Evolutionary conservation across 2,329 filamentous ascomycete species (phyloP).

Genomic region (Phyllosticta paracitricarpa): DNA sequence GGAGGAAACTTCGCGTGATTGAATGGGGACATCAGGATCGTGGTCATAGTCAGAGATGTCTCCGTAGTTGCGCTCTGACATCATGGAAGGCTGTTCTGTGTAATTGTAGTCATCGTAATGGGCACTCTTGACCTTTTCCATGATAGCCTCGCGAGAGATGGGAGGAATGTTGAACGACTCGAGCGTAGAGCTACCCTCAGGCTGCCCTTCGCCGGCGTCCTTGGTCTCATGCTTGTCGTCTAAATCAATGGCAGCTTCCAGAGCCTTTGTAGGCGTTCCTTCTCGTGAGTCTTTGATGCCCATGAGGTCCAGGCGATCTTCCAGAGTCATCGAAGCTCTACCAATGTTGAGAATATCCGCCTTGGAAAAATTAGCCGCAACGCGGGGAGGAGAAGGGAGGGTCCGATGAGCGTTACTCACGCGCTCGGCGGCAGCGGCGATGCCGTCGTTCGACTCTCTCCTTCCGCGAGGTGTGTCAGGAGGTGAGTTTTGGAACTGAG

Average conservation of each 20-base stretch:
- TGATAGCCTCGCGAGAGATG: conserved; percentile 88
- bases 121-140: conserved; percentile 69
- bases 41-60: conserved; percentile 47
- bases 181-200: conserved; percentile 19
- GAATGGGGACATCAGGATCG: conserved; percentile 84
- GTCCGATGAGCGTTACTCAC: conserved; percentile 56
- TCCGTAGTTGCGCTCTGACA: conserved; percentile 44
- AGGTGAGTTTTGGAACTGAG: conserved; percentile 49
- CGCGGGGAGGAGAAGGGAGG: conserved; percentile 59
- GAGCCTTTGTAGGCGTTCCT: conserved; percentile 27
- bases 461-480: conserved; percentile 38
- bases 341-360: conserved; percentile 69
- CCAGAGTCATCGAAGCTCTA: conserved; percentile 66
- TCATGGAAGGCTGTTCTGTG: conserved; percentile 33
- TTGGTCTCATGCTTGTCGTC: background rate
- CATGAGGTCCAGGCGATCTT: conserved; percentile 81
- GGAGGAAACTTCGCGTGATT: conserved; percentile 64
- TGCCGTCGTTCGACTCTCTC: conserved; percentile 49
- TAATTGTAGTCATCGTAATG: conserved; percentile 40
- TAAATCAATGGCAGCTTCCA: conserved; percentile 1
- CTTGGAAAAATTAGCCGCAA: conserved; percentile 57
- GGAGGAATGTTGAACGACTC: conserved; percentile 58
- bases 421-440: conserved; percentile 63
- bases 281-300: conserved; percentile 55
- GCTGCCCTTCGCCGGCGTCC: background rate